These are phyloP conservation scores for Hordeum pubiflorum DNA, from an alignment of 202 grass and related monocot genomes.

Conservation along the genomic window DNA sequence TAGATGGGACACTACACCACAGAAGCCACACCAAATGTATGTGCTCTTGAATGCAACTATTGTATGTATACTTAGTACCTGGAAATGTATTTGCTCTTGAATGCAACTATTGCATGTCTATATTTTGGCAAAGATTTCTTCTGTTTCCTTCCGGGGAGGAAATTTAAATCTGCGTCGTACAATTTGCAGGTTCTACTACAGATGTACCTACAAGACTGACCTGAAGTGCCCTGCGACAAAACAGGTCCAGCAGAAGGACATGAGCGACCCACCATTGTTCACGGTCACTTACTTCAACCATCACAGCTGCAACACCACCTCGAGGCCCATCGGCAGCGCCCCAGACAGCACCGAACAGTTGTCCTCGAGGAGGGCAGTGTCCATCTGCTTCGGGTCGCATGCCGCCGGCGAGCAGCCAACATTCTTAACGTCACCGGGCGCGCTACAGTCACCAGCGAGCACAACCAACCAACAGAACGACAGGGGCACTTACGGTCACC, in stretches of 20 bases:
- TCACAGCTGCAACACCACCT: conserved; percentile 44
- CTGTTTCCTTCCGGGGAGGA: not conserved
- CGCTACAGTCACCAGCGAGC: not conserved
- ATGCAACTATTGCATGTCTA: not conserved
- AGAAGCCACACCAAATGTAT: not conserved
- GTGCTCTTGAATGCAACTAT: not conserved
- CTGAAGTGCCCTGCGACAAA: conserved; percentile 65
- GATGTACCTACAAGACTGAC: conserved; percentile 62
- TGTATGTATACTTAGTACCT: not conserved
- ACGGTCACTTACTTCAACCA: conserved; percentile 54
- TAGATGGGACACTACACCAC: not conserved
- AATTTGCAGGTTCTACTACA: conserved; percentile 58
- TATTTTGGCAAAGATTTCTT: not conserved
- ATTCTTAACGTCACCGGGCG: conserved; percentile 8
- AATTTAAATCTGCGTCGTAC: not conserved
- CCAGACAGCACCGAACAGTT: not conserved
- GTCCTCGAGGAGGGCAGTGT: conserved; percentile 6
- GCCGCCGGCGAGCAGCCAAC: not conserved
- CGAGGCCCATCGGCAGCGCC: not conserved
- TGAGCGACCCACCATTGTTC: conserved; percentile 40
- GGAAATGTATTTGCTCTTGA: not conserved
- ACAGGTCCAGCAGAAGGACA: conserved; percentile 56
- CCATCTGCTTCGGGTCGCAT: conserved; percentile 28
- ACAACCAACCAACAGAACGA: conserved; percentile 9
- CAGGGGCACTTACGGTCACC: not conserved